Evolutionary conservation across 495 filamentous ascomycete genomes (phyloP), one percentile per base, ranked within the genome.

Genomic region (Acidomyces sp.): DNA sequence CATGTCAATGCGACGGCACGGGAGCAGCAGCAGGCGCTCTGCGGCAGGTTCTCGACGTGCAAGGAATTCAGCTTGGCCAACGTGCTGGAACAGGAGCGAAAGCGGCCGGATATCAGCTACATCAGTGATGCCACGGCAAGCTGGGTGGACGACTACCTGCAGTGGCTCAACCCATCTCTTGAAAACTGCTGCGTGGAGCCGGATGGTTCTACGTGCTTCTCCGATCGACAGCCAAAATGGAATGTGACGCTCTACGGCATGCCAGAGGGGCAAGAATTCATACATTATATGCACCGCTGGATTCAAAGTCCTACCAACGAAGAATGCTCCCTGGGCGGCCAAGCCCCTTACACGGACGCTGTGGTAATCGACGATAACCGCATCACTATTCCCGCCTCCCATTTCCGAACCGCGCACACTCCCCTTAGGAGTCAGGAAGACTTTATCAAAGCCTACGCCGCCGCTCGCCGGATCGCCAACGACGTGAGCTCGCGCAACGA

Each of bases 131-230:
- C 86, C 0, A 77, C 86, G 4, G 90, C 90, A 15, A 93, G 82
- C 56, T 97, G 90, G 90, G 68, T 97, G 21, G 90, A 97, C 56
- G 90, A 97, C 54, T 94, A 82, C 60, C 82, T 96, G 61, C 74
- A 81, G 46, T 97, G 92, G 92, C 67, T 96, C 11, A 90, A 95
- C 49, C 92, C 92, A 0, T 65, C 68, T 11, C 78, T 86, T 39
- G 77, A 83, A 34, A 65, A 70, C 31, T 96, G 92, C 62, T 96
- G 92, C 52, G 54, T 55, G 6, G 62, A 70, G 38, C 62, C 79
- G 44, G 66, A 64, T 30, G 60, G 64, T 15, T 70, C 76, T 51
- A 60, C 76, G 4, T 97, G 90, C 62, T 93, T 97, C 52, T 69
- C 69, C 22, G 66, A 74, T 39, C 76, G 87, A 6, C 53, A 74